A percentile compares a stretch with the other conserved stretches of the same genome.
These are phyloP conservation scores for Cylindrotheca fusiformis DNA, from an alignment of 108 stramenopile species.

Conservation along the genomic window DNA sequence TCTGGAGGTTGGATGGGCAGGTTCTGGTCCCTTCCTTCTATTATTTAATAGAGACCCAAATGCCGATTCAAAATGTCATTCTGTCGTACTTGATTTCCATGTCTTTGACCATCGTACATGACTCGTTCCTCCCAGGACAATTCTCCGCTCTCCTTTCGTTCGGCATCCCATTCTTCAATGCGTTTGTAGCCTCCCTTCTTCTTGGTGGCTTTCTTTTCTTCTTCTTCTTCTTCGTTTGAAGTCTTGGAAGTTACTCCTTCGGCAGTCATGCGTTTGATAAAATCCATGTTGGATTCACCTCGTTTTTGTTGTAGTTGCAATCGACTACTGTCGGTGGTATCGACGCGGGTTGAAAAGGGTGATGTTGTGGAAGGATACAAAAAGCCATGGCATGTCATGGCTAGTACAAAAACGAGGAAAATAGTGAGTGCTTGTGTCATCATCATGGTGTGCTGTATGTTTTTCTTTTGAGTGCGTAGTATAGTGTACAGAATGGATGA, in stretches of 20 bases:
- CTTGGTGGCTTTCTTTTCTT: constrained; percentile 14
- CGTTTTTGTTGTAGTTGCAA: constrained; percentile 26
- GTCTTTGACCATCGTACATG: constrained; percentile 70
- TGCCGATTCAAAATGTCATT: constrained; percentile 59
- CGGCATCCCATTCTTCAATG: constrained; percentile 81
- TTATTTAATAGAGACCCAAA: background rate
- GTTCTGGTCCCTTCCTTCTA: too few species aligned
- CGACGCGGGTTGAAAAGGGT: too few species aligned
- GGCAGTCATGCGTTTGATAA: constrained; percentile 30
- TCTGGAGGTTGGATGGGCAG: too few species aligned
- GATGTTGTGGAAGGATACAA: background rate
- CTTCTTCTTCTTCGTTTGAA: constrained; percentile 5
- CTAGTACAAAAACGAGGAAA: background rate
- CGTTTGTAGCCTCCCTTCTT: constrained; percentile 47
- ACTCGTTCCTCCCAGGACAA: constrained; percentile 67
- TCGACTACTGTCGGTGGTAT: background rate
- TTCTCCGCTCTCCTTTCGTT: constrained; percentile 37
- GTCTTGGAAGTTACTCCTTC: background rate
- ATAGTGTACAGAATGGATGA: too few species aligned
- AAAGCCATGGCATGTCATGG: background rate
- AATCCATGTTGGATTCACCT: constrained; percentile 23
- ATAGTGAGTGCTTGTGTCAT: background rate
- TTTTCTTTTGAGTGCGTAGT: too few species aligned
- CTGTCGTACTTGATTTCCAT: constrained; percentile 70
- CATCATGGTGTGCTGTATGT: background rate